Percentiles rank a stretch among this genome's conserved stretches.
These are phyloP conservation scores for Persicaria tinctoria DNA, from an alignment of 148 eudicot species.

Conservation along the genomic window DNA sequence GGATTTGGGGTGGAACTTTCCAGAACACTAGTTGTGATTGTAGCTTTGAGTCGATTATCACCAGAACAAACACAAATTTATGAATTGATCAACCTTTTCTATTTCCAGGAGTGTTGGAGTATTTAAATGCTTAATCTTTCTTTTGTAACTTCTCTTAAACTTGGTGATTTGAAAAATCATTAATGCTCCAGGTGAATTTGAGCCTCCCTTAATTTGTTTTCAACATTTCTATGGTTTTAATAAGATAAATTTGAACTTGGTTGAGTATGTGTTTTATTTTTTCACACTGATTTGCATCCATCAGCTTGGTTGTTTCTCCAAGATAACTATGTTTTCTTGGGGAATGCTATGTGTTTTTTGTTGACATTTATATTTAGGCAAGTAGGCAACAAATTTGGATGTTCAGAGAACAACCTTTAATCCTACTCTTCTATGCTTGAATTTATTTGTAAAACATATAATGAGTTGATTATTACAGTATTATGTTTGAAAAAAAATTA, in stretches of 20 bases:
- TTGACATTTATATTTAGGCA: too few species aligned
- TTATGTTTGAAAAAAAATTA: not conserved
- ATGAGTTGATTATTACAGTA: not conserved
- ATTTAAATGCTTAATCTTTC: too few species aligned
- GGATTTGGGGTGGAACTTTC: too few species aligned
- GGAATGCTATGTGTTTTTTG: not conserved
- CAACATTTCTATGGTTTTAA: not conserved
- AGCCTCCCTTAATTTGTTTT: not conserved
- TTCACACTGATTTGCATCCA: not conserved
- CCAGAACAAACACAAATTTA: too few species aligned
- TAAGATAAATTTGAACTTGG: not conserved
- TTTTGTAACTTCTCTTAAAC: not conserved
- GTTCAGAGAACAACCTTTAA: not conserved
- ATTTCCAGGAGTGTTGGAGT: too few species aligned
- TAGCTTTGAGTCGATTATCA: too few species aligned
- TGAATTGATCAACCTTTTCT: too few species aligned
- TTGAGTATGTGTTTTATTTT: not conserved
- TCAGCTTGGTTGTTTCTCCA: slow-evolving; percentile 1
- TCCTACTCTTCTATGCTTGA: not conserved
- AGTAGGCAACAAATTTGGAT: not conserved
- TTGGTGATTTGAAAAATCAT: slow-evolving; percentile 75
- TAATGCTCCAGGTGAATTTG: slow-evolving; percentile 47
- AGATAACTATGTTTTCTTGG: not conserved
- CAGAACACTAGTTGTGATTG: too few species aligned
- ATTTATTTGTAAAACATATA: not conserved